Conservation (phyloP, 2,329 filamentous ascomycete genomes). For the Pseudogymnoascus pannorum region DNA sequence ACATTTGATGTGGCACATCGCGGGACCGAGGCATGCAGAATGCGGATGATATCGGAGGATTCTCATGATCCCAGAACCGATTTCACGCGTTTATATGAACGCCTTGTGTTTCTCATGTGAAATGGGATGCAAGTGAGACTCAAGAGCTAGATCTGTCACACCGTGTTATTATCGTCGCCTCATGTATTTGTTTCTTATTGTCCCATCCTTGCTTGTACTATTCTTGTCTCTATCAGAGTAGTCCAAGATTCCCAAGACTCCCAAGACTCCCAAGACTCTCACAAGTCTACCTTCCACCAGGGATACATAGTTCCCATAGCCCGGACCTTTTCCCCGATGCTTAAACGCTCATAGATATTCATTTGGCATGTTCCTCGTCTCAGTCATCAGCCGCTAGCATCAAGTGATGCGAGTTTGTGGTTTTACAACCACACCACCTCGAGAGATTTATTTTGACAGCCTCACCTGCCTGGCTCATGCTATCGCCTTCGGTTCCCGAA, state of each 20-base stretch:
- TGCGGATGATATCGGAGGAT: conserved; percentile 3
- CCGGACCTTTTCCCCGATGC: background rate
- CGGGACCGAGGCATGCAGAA: background rate
- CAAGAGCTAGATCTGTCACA: background rate
- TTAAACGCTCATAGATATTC: background rate
- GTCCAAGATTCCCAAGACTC: no score
- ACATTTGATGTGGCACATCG: background rate
- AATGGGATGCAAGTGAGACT: background rate
- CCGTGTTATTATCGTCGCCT: background rate
- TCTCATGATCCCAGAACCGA: background rate
- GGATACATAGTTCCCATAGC: background rate
- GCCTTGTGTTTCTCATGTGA: background rate
- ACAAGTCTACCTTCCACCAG: background rate
- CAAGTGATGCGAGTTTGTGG: background rate
- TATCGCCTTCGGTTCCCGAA: conserved; percentile 33
- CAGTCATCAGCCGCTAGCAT: background rate
- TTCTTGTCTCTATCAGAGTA: background rate
- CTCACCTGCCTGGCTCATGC: background rate
- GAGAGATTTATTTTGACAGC: background rate
- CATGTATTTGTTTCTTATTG: background rate
- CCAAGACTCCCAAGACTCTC: background rate
- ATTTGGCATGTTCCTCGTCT: background rate
- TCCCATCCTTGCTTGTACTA: background rate
- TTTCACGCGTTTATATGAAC: background rate
- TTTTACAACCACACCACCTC: background rate